phyloP scores from a whole-genome alignment of 768 basidiomycete genomes.

The Russula dissimulans region DNA sequence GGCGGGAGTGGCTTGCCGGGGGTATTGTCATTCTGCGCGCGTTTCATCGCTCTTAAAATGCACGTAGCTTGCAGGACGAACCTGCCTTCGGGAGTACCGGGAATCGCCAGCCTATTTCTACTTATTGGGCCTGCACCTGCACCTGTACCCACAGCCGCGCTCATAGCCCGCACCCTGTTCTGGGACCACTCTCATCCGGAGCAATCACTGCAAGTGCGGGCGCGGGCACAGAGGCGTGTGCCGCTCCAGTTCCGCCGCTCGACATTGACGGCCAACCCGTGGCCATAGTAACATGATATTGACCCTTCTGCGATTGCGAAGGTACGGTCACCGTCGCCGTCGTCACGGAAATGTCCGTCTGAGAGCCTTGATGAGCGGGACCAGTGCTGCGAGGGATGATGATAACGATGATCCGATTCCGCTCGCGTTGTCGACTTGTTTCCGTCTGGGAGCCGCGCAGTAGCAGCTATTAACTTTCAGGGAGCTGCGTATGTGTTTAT shows the following conservation, averaged over 20 bases:
- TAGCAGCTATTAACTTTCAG: conserved; percentile 15
- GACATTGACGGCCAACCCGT: conserved; percentile 37
- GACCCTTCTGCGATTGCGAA: conserved; percentile 14
- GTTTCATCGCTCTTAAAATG: conserved; percentile 49
- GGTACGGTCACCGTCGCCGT: background rate
- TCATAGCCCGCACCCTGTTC: too few relatives aligned
- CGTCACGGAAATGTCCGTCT: background rate
- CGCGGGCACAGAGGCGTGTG: conserved; percentile 24
- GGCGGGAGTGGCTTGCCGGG: conserved; percentile 7
- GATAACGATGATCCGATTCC: background rate
- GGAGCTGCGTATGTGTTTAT: conserved; percentile 10
- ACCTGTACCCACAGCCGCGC: background rate
- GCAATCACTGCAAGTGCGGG: conserved; percentile 25
- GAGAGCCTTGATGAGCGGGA: background rate
- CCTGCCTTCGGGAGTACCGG: conserved; percentile 33
- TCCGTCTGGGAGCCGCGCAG: background rate
- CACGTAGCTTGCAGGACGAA: conserved; percentile 71
- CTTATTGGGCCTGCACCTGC: background rate
- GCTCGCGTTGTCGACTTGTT: too few relatives aligned
- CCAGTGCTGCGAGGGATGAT: background rate
- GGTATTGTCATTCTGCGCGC: conserved; percentile 25
- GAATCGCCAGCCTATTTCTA: background rate
- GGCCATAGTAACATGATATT: conserved; percentile 48
- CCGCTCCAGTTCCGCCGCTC: conserved; percentile 18
- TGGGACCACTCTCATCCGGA: conserved; percentile 33